Evolutionary conservation across 2,329 filamentous ascomycete species (phyloP).

Genomic region (Pestalotiopsis sp.): DNA sequence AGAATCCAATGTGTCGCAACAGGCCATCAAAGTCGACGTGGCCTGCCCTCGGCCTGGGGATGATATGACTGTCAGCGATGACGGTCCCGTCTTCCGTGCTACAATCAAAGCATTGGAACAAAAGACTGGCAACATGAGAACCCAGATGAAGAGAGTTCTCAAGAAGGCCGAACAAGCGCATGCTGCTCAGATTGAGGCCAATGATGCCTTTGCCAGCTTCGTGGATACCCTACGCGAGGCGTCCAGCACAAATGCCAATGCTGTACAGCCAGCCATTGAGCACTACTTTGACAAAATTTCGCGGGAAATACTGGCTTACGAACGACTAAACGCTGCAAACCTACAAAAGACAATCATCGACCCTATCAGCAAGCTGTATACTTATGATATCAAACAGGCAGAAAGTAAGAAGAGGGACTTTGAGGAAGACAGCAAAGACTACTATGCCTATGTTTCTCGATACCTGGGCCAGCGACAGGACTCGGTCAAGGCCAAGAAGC

Average conservation of each 20-base stretch:
- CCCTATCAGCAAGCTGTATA: conserved; percentile 88
- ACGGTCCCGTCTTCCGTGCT: conserved; percentile 92
- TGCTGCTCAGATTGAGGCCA: conserved; percentile 77
- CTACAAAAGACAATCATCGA: conserved; percentile 95
- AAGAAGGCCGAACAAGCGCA: conserved; percentile 92
- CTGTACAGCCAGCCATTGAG: conserved; percentile 94
- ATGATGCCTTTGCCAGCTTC: conserved; percentile 81
- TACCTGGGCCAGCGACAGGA: conserved; percentile 97
- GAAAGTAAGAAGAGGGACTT: conserved; percentile 97
- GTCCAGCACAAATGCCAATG: conserved; percentile 88
- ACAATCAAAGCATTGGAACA: conserved; percentile 97
- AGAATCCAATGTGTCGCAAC: conserved; percentile 33
- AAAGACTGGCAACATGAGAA: conserved; percentile 92
- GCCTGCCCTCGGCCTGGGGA: conserved; percentile 82
- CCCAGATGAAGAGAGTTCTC: conserved; percentile 93
- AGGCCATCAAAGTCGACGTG: conserved; percentile 82
- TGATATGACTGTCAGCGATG: conserved; percentile 82
- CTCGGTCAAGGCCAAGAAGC: conserved; percentile 95
- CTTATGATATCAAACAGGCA: conserved; percentile 95
- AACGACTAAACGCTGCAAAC: conserved; percentile 80
- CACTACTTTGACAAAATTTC: conserved; percentile 99
- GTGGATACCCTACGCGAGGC: conserved; percentile 86
- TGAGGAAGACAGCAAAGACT: conserved; percentile 98
- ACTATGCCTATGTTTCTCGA: conserved; percentile 91
- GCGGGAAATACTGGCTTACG: conserved; percentile 84